Evolutionary conservation across 306 rosid species (phyloP), one percentile per base, ranked within the genome.

Genomic region (Casuarina cunninghamiana): DNA sequence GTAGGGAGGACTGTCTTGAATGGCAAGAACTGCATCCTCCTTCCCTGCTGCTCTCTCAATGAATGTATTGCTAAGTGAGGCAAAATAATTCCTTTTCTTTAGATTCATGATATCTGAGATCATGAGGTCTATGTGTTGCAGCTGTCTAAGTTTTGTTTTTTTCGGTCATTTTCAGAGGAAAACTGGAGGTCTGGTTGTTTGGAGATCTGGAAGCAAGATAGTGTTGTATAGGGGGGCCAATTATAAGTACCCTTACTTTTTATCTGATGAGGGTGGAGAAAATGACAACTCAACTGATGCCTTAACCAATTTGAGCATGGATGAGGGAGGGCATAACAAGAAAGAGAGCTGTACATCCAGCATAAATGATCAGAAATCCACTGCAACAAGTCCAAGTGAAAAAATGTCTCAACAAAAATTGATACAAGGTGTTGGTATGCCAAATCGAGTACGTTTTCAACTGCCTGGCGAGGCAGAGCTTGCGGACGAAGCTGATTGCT

Each of bases 201-300:
- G 95, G 98, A 90, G 98, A 82, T 87, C 97, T 71, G 98, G 98
- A 78, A 82, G 87, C 86, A 94, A 92, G 86, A 89, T 94, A 84
- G 74, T 94, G 63, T 85, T 94, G 84, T 94, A 88, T 77, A 87
- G 98, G 72, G 98, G 98, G 76, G 51, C 69, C 78, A 89, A 87
- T 66, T 94, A 94, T 79, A 84, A 83, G 81, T 92, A 89, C 76
- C 98, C 98, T 48, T 94, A 92, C 88, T 94, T 92, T 79, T 72
- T 86, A 71, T 73, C 86, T 19, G 82, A 82, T 79, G 53, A 80
- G 50, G 70, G 55, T 82, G 80, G 65, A 68, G 54, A 62, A 50
- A 61, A 77, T 53, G 91, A 83, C 7, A 10, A 53, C 84, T 76
- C 53, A 45, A 70, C 45, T 65, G 83, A 66, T 74, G 81, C 76